Percentiles rank a stretch among this genome's conserved stretches.
Evolutionary conservation across 495 filamentous ascomycete genomes (phyloP).

Genomic region (Neohortaea acidophila): DNA sequence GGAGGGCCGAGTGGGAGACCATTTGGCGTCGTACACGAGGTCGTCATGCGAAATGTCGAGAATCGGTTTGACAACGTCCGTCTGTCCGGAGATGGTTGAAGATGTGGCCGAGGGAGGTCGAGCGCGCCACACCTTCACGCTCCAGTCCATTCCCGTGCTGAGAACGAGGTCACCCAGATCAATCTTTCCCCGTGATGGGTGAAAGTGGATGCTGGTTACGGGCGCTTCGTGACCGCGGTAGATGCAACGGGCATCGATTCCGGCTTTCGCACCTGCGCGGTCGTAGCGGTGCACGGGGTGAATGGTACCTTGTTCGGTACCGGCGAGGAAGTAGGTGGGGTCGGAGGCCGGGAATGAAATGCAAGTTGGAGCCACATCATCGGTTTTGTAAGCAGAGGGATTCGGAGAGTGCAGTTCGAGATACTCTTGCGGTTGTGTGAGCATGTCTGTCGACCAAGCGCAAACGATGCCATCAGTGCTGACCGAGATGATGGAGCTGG

Average conservation of each 20-base stretch:
- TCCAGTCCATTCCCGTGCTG: constrained; percentile 81
- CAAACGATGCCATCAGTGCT: constrained; percentile 95
- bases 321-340: constrained; percentile 92
- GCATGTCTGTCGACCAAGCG: constrained; percentile 94
- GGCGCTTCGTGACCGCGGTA: constrained; percentile 84
- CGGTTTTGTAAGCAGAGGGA: constrained; percentile 59
- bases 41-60: constrained; percentile 86
- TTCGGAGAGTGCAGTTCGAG: constrained; percentile 74
- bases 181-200: constrained; percentile 75
- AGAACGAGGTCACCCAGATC: constrained; percentile 94
- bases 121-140: constrained; percentile 89
- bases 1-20: constrained; percentile 81
- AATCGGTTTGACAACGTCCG: constrained; percentile 48
- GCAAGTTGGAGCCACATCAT: constrained; percentile 89
- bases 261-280: constrained; percentile 87
- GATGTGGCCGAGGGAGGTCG: constrained; percentile 51
- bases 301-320: constrained; percentile 89
- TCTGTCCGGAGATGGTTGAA: constrained; percentile 26
- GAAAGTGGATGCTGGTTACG: constrained; percentile 91
- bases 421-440: constrained; percentile 84
- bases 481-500: constrained; percentile 90
- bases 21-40: constrained; percentile 85
- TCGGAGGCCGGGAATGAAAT: constrained; percentile 93
- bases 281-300: constrained; percentile 95
- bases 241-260: constrained; percentile 68